A percentile compares a stretch with the other conserved stretches of the same genome.
Evolutionary conservation across 2,329 filamentous ascomycete genomes (phyloP).

Genomic region (Gnomoniopsis sp.): DNA sequence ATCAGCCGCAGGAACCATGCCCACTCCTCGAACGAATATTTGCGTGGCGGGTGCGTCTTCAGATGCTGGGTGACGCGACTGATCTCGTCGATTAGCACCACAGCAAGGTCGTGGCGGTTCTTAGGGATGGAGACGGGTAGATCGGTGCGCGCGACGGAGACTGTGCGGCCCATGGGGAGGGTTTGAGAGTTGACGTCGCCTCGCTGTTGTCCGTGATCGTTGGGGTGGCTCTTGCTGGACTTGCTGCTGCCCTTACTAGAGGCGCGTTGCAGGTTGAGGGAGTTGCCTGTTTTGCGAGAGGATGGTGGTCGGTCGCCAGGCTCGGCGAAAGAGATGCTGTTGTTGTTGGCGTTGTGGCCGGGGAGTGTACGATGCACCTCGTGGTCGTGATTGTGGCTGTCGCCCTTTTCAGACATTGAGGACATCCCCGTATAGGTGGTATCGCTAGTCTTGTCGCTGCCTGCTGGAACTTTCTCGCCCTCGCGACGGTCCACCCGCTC

Average conservation of each 20-base stretch:
- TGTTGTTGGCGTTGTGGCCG: conserved; percentile 14
- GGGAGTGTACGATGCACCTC: neutral
- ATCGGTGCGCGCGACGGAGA: conserved; percentile 31
- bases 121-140: conserved; percentile 36
- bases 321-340: conserved; percentile 9
- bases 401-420: neutral
- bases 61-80: conserved; percentile 62
- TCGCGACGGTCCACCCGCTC: neutral
- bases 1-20: conserved; percentile 78
- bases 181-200: conserved; percentile 8
- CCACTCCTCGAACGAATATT: conserved; percentile 83
- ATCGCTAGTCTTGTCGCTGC: neutral
- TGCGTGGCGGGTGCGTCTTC: conserved; percentile 52
- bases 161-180: conserved; percentile 17
- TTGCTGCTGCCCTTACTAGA: conserved; percentile 1
- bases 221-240: neutral
- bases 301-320: conserved; percentile 1
- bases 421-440: neutral
- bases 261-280: neutral
- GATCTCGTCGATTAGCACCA: conserved; percentile 72
- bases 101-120: conserved; percentile 49
- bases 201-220: neutral
- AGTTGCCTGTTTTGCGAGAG: neutral
- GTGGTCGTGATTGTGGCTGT: neutral
- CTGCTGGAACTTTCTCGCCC: neutral